Evolutionary conservation across 352 stramenopile genomes (phyloP).

Genomic region (Globisporangium cylindrosporum): DNA sequence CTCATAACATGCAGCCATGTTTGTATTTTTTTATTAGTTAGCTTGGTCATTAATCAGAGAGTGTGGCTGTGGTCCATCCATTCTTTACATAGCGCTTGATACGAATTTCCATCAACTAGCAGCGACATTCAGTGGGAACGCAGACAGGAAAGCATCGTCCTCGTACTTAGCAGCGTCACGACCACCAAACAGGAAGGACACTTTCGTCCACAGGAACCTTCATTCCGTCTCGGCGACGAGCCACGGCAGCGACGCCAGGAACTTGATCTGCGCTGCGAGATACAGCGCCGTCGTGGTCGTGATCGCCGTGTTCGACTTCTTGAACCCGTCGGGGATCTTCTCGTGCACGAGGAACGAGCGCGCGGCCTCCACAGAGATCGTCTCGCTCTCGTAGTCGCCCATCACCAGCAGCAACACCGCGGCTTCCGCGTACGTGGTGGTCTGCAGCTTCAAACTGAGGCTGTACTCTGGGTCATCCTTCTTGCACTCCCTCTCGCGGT

Average conservation of each 20-base stretch:
- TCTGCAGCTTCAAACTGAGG: constrained; percentile 34
- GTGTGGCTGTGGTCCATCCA: not conserved
- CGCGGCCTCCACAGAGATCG: constrained; percentile 42
- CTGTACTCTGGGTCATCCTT: constrained; percentile 40
- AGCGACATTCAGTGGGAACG: constrained; percentile 9
- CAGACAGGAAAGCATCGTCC: constrained; percentile 4
- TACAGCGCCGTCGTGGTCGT: constrained; percentile 29
- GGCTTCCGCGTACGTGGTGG: constrained; percentile 43
- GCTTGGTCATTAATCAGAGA: not conserved
- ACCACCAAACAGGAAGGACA: constrained; percentile 3
- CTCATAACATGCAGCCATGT: not conserved
- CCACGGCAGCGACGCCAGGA: constrained; percentile 20
- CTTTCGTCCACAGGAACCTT: constrained; percentile 2
- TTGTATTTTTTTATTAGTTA: not conserved
- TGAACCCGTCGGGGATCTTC: constrained; percentile 43
- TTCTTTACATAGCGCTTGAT: not conserved
- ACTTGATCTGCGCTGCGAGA: constrained; percentile 42
- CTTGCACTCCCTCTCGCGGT: constrained; percentile 42
- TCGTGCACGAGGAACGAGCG: constrained; percentile 49
- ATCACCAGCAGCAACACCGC: constrained; percentile 48
- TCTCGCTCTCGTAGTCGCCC: constrained; percentile 31
- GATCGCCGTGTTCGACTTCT: constrained; percentile 30
- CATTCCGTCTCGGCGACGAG: constrained; percentile 1
- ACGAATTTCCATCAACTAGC: not conserved
- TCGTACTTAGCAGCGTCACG: not conserved